Percentiles rank a stretch among this genome's conserved stretches.
Evolutionary conservation across 805 yeast species (phyloP).

Genomic region (Candida montana): DNA sequence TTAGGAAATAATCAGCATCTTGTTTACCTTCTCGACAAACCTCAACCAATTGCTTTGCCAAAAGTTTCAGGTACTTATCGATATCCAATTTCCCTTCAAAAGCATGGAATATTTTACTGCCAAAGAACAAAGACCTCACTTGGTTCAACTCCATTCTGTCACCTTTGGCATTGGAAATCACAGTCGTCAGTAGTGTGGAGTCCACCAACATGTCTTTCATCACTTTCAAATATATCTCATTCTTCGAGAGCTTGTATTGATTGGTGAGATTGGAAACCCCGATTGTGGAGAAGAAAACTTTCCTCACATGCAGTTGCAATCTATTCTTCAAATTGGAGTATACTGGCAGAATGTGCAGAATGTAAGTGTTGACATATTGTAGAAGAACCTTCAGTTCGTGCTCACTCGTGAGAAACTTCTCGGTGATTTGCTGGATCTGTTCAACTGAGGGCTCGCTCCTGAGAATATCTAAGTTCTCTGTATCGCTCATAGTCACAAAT

Average conservation of each 20-base stretch:
- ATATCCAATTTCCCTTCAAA: slow-evolving; percentile 20
- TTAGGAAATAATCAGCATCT: slow-evolving; percentile 12
- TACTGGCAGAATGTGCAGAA: slow-evolving; percentile 20
- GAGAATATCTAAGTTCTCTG: slow-evolving; percentile 7
- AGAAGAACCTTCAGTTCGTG: slow-evolving; percentile 12
- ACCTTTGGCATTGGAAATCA: slow-evolving; percentile 6
- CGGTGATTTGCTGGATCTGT: slow-evolving; percentile 13
- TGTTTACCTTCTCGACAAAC: slow-evolving; percentile 2
- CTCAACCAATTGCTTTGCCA: slow-evolving; percentile 16
- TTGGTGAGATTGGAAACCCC: slow-evolving; percentile 19
- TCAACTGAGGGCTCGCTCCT: slow-evolving; percentile 10
- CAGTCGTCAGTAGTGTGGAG: slow-evolving; percentile 8
- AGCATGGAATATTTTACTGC: slow-evolving; percentile 21
- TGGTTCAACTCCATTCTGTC: slow-evolving; percentile 13
- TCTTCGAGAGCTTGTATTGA: slow-evolving; percentile 19
- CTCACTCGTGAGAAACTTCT: slow-evolving; percentile 2
- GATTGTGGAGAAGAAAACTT: slow-evolving; percentile 12
- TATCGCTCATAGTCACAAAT: background rate
- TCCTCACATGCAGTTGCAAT: slow-evolving; percentile 13
- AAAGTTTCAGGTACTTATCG: slow-evolving; percentile 12
- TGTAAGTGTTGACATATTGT: slow-evolving; percentile 13
- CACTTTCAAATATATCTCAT: slow-evolving; percentile 17
- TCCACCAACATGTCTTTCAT: slow-evolving; percentile 20
- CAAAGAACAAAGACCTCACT: slow-evolving; percentile 20
- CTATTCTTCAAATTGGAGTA: slow-evolving; percentile 16